phyloP scores from a whole-genome alignment of 345 rosid species.

The Gossypioides kirkii region DNA sequence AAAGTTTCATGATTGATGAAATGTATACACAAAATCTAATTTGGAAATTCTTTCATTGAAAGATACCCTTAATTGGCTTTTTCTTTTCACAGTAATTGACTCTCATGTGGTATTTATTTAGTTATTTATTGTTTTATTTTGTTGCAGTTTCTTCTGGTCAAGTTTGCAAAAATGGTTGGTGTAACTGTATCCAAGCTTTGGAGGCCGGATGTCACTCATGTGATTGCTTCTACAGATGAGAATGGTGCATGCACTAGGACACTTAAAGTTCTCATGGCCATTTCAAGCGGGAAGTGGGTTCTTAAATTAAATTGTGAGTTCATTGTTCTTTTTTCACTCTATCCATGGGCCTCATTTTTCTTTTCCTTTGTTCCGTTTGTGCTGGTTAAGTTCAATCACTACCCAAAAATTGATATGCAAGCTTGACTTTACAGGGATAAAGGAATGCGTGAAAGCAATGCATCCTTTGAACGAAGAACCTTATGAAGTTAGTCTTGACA shows the following conservation, averaged over 20 bases:
- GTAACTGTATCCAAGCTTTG: conserved; percentile 64
- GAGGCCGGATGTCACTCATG: conserved; percentile 77
- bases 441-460: conserved; percentile 59
- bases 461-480: conserved; percentile 52
- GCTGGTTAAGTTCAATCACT: not conserved
- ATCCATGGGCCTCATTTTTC: not conserved
- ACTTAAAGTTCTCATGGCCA: conserved; percentile 81
- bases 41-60: not conserved
- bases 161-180: conserved; percentile 47
- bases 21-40: not conserved
- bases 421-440: conserved; percentile 55
- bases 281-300: conserved; percentile 75
- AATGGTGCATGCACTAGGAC: conserved; percentile 80
- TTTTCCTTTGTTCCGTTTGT: not conserved
- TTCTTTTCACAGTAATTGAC: not conserved
- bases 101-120: not conserved
- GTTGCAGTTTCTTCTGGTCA: conserved; percentile 49
- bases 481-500: conserved; percentile 67
- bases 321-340: not conserved
- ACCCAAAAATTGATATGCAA: not conserved
- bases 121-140: conserved; percentile 3
- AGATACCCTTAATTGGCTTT: not conserved
- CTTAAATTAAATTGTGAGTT: conserved; percentile 68
- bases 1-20: not conserved
- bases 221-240: conserved; percentile 65